These are phyloP conservation scores for Phytophthora constricta DNA, from an alignment of 352 stramenopile species.

Conservation along the genomic window DNA sequence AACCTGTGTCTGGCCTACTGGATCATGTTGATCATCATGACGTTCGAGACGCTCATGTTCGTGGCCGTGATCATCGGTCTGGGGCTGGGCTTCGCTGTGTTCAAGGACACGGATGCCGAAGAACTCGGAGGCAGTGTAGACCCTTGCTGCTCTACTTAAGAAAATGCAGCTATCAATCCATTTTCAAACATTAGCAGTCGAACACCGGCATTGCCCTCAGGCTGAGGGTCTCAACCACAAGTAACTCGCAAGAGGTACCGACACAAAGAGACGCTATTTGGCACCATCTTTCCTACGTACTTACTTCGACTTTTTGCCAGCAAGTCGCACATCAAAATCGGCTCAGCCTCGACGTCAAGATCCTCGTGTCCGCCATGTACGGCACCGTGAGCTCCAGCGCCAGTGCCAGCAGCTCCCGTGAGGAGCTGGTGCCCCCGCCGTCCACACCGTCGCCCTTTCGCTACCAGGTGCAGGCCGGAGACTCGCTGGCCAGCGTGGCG, in stretches of 20 bases:
- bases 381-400: conserved; percentile 48
- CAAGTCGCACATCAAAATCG: conserved; percentile 9
- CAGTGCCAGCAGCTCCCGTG: conserved; percentile 33
- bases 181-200: neutral
- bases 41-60: conserved; percentile 86
- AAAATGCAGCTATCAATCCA: neutral
- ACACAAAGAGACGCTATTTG: too few relatives aligned
- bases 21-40: conserved; percentile 89
- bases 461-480: conserved; percentile 70
- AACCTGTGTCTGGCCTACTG: conserved; percentile 82
- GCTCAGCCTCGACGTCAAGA: conserved; percentile 18
- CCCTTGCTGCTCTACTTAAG: conserved; percentile 80
- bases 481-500: conserved; percentile 71
- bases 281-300: neutral
- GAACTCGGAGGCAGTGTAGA: conserved; percentile 74
- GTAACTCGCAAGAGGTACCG: too few relatives aligned
- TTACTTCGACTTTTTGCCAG: neutral
- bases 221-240: neutral
- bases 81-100: conserved; percentile 75
- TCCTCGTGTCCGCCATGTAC: conserved; percentile 49
- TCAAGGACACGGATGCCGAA: conserved; percentile 84
- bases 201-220: neutral
- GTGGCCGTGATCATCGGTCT: conserved; percentile 76
- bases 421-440: conserved; percentile 35
- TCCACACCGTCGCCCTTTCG: conserved; percentile 65